A percentile compares a stretch with the other conserved stretches of the same genome.
Conservation (phyloP, 1,284 basidiomycete species). For the Cutaneotrichosporon cyanovorans region DNA sequence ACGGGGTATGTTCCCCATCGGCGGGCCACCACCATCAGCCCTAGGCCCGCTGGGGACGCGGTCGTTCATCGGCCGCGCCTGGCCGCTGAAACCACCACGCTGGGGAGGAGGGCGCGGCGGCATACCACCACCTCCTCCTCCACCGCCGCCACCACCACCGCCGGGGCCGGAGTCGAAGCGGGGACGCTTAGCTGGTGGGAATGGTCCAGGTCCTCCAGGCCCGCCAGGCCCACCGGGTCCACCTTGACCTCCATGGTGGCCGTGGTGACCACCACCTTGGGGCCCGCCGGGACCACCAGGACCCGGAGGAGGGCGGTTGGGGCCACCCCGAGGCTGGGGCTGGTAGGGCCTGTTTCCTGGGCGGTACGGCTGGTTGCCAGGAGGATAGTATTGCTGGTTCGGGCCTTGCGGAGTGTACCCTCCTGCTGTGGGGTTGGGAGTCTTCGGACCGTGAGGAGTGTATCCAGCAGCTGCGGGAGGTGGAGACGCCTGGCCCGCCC, state of each 20-base stretch:
- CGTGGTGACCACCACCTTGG: background rate
- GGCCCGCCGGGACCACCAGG: background rate
- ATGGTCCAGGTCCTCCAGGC: slow-evolving; percentile 16
- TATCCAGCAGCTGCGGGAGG: slow-evolving; percentile 1
- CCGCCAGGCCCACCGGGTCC: slow-evolving; percentile 9
- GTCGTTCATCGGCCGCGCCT: slow-evolving; percentile 27
- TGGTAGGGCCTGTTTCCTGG: slow-evolving; percentile 27
- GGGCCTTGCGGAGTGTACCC: slow-evolving; percentile 13
- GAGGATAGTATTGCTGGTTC: slow-evolving; percentile 21
- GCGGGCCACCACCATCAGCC: slow-evolving; percentile 14
- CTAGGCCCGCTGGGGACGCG: slow-evolving; percentile 32
- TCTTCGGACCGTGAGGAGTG: background rate
- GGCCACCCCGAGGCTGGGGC: slow-evolving; percentile 14
- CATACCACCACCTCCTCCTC: slow-evolving; percentile 45
- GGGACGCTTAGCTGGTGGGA: slow-evolving; percentile 59
- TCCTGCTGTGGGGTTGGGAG: slow-evolving; percentile 3
- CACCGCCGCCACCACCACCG: slow-evolving; percentile 1
- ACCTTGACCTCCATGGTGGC: background rate
- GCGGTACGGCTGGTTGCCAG: background rate
- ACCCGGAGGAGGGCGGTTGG: slow-evolving; percentile 7
- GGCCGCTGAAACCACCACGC: slow-evolving; percentile 3
- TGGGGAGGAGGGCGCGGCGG: slow-evolving; percentile 18
- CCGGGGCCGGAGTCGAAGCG: slow-evolving; percentile 65
- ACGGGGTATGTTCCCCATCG: slow-evolving; percentile 9
- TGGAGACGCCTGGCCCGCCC: background rate